Percentiles rank a stretch among this genome's conserved stretches.
Evolutionary conservation across 73 alveolate species (phyloP).

Genomic region (Blepharisma stoltei): DNA sequence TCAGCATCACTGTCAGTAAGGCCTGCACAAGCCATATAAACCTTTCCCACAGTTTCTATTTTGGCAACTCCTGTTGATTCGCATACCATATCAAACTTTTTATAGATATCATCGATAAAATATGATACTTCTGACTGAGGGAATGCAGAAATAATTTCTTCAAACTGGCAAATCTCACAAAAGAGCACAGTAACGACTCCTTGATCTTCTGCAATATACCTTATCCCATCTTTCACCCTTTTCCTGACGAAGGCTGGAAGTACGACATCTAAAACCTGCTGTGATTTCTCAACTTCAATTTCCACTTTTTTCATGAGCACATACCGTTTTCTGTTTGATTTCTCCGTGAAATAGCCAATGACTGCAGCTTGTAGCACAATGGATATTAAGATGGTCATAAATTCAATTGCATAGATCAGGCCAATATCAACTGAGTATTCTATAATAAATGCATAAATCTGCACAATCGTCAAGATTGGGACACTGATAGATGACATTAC

Average conservation of each 20-base stretch:
- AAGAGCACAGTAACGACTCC: constrained; percentile 62
- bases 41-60: constrained; percentile 30
- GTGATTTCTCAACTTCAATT: constrained; percentile 27
- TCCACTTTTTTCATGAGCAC: too few relatives aligned
- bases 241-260: constrained; percentile 71
- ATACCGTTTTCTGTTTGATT: too few relatives aligned
- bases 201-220: constrained; percentile 64
- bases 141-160: constrained; percentile 47
- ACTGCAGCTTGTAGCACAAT: too few relatives aligned
- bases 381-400: too few relatives aligned
- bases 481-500: neutral
- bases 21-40: too few relatives aligned
- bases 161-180: constrained; percentile 70
- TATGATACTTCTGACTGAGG: too few relatives aligned
- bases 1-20: too few relatives aligned
- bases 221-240: constrained; percentile 56
- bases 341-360: too few relatives aligned
- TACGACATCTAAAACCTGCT: constrained; percentile 48
- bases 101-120: constrained; percentile 36
- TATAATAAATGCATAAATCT: too few relatives aligned
- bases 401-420: too few relatives aligned
- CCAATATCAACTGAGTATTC: too few relatives aligned
- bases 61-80: constrained; percentile 37
- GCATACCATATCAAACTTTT: constrained; percentile 38
- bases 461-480: too few relatives aligned